Base-by-base conservation (phyloP, 208 protist species). In the Acanthamoeba rhysodes region DNA sequence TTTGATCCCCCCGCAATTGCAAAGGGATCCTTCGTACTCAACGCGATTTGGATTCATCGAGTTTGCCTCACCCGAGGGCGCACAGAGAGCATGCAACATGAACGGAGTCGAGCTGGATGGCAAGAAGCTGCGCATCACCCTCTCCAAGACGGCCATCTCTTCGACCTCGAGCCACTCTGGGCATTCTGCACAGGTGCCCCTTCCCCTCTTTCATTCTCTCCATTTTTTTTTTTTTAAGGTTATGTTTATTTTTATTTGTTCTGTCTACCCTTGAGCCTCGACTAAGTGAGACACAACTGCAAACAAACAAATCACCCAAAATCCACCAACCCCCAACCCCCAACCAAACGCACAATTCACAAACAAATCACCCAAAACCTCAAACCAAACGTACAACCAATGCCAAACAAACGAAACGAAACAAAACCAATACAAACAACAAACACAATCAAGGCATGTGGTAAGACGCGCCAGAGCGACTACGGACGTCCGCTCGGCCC, bases 1-100 rank as follows among this genome's bases (percentile, higher is more conserved):
- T 32, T 74, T 70, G n/a, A 70, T 70, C n/a, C 24, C 20, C 62
- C 32, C 24, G 2, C 4, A 0, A 80, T 20, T 27, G 10, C 50
- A 7, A 6, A 94, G 90, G n/a, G 90, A 94, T 82, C 90, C 90
- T 34, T 22, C 90, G 7, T 94, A 62, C n/a, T 16, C 62, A 27
- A 64, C 90, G 3, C 90, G 90, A 8, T 94, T 94, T 32, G 64
- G 90, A 4, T 94, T 94, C 70, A 66, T 94, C 16, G 90, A 94
- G 70, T 94, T 94, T 82, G 90, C 66, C 6, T 84, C 66, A 18
- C 22, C 34, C 0, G 90, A 76, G 27, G 59, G 34, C 5, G 90
- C 90, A 16, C 59, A 82, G 45, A 10, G 55, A 7, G 90, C 90
- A 6, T 84, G 64, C 34, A 64, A 7, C 90, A 34, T 94, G 29